Evolutionary conservation across 2,329 filamentous ascomycete genomes (phyloP), one percentile per base, ranked within the genome.

Genomic region (Trichophyton rubrum): DNA sequence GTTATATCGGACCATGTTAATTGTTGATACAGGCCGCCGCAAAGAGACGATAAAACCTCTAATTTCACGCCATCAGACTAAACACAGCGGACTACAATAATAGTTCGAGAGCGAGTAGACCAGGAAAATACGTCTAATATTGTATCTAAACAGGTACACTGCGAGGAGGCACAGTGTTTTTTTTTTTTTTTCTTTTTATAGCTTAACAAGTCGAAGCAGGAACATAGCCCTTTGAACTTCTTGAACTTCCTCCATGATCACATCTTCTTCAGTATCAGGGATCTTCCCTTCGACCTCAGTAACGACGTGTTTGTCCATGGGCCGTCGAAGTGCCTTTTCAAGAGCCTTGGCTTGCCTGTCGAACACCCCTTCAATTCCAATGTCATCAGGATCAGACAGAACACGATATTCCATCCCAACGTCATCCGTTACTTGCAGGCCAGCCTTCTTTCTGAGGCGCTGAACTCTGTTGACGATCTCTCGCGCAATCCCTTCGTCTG

Each of bases 391-490:
- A 69, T 96, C 90, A 6, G 83, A 81, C 56, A 95, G 76, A 3
- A 97, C 84, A 61, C 80, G 81, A 76, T 96, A 97, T 73, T 95
- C 88, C 88, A 99, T 96, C 76, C 87, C 89, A 64, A 99, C 86
- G 70, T 97, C 93, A 70, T 99, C 93, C 0, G 92, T 97, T 0
- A 90, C 85, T 64, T 91, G 84, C 59, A 99, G 79, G 0, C 90
- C 90, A 6, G 91, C 91, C 78, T 93, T 93, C 83, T 99, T 99
- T 66, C 93, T 85, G 64, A 97, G 79, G 66, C 89, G 84, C 76
- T 99, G 93, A 22, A 99, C 88, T 45, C 92, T 86, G 73, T 95
- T 88, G 78, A 99, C 88, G 65, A 99, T 87, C 74, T 97, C 93
- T 68, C 93, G 83, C 1, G 89, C 92, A 59, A 99, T 75, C 60